Evolutionary conservation across 2,329 filamentous ascomycete species (phyloP).

Genomic region (Diplodia intermedia): DNA sequence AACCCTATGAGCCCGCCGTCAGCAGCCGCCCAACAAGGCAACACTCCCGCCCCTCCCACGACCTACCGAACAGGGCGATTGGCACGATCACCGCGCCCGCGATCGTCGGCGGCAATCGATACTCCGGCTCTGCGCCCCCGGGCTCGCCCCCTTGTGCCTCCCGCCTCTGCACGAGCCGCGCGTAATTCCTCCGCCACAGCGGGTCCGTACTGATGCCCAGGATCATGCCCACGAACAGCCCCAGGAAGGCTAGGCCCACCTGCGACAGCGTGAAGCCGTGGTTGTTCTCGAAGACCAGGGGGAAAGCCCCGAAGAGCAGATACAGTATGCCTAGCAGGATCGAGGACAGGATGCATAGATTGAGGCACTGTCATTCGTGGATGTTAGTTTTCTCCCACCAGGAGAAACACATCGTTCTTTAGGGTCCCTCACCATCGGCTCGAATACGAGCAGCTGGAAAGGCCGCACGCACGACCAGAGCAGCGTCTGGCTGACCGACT

Average conservation of each 20-base stretch:
- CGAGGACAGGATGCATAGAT: conserved; percentile 81
- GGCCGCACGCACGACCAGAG: conserved; percentile 66
- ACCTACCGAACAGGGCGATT: conserved; percentile 76
- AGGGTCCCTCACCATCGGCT: conserved; percentile 70
- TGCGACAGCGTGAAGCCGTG: conserved; percentile 82
- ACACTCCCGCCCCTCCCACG: background rate
- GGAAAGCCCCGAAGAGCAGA: conserved; percentile 89
- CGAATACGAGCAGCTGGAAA: conserved; percentile 78
- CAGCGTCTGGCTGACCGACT: conserved; percentile 66
- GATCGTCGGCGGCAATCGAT: conserved; percentile 73
- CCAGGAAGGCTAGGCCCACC: conserved; percentile 78
- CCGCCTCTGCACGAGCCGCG: conserved; percentile 62
- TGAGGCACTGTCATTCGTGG: conserved; percentile 60
- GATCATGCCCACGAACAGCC: conserved; percentile 72
- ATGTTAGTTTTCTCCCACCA: conserved; percentile 40
- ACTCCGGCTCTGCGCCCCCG: conserved; percentile 80
- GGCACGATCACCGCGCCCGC: conserved; percentile 78
- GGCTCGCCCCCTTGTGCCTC: conserved; percentile 59
- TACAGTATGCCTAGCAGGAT: conserved; percentile 88
- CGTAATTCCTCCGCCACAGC: conserved; percentile 69
- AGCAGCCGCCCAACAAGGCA: conserved; percentile 37
- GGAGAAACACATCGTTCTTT: background rate
- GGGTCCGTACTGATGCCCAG: conserved; percentile 68
- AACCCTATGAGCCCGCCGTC: conserved; percentile 60
- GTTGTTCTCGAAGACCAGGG: conserved; percentile 75